Evolutionary conservation across 2,329 filamentous ascomycete species (phyloP).

Genomic region (Fusarium nelsonii): DNA sequence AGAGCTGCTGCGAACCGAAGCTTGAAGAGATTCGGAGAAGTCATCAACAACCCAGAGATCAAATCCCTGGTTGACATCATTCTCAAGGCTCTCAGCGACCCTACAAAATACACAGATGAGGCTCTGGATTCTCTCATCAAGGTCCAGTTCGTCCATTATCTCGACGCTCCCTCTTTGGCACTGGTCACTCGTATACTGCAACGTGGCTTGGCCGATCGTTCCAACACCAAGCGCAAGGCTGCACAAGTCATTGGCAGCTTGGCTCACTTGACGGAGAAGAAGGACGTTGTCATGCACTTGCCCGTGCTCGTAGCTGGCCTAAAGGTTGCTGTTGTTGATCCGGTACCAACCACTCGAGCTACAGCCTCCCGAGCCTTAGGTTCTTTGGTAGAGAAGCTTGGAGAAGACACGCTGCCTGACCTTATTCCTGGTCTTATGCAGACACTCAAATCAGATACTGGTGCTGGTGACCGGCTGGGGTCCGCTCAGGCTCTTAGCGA

Average conservation of each 20-base stretch:
- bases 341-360: slow-evolving; percentile 94
- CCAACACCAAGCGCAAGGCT: slow-evolving; percentile 94
- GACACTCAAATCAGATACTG: slow-evolving; percentile 96
- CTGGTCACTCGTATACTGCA: slow-evolving; percentile 96
- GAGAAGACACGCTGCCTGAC: slow-evolving; percentile 95
- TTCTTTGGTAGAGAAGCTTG: slow-evolving; percentile 97
- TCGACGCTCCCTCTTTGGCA: slow-evolving; percentile 96
- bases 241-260: slow-evolving; percentile 98
- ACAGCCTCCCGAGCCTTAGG: slow-evolving; percentile 96
- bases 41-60: slow-evolving; percentile 97
- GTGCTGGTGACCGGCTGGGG: slow-evolving; percentile 93
- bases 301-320: slow-evolving; percentile 93
- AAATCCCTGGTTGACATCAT: slow-evolving; percentile 92
- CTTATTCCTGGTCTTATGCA: slow-evolving; percentile 98
- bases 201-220: slow-evolving; percentile 89
- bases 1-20: slow-evolving; percentile 91
- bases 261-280: slow-evolving; percentile 95
- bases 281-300: slow-evolving; percentile 90
- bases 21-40: slow-evolving; percentile 97
- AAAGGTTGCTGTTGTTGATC: slow-evolving; percentile 90
- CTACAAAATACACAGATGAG: slow-evolving; percentile 96
- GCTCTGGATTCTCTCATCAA: slow-evolving; percentile 95
- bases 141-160: slow-evolving; percentile 97
- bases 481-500: slow-evolving; percentile 97
- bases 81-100: slow-evolving; percentile 95